Conservation (phyloP, 371 early-diverging fungal species). For the Syncephalis plumigaleata region DNA sequence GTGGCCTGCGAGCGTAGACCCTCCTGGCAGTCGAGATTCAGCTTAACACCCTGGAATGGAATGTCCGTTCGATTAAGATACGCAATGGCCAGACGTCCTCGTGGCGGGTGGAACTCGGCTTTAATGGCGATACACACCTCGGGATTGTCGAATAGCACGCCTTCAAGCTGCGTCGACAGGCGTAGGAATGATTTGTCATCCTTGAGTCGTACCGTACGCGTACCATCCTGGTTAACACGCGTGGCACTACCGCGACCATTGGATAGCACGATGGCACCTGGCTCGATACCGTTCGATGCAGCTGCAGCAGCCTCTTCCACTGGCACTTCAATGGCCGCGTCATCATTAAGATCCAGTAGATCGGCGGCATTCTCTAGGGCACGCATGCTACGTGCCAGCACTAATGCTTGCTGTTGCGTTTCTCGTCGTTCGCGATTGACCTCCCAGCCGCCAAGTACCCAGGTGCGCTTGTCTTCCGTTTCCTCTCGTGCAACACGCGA, state of each 20-base stretch:
- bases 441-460: slow-evolving; percentile 85
- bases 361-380: neutral
- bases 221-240: neutral
- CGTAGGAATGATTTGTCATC: slow-evolving; percentile 4
- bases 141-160: slow-evolving; percentile 77
- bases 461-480: slow-evolving; percentile 89
- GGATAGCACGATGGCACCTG: neutral
- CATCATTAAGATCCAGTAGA: slow-evolving; percentile 1
- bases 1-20: slow-evolving; percentile 15
- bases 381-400: slow-evolving; percentile 1
- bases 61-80: slow-evolving; percentile 65
- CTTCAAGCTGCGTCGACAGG: slow-evolving; percentile 26
- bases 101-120: slow-evolving; percentile 68
- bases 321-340: neutral
- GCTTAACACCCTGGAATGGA: slow-evolving; percentile 16
- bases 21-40: slow-evolving; percentile 14
- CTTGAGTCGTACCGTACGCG: neutral
- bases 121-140: slow-evolving; percentile 76
- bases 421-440: slow-evolving; percentile 26
- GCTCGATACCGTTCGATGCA: neutral
- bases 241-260: neutral
- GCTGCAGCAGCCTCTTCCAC: slow-evolving; percentile 4
- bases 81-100: slow-evolving; percentile 73
- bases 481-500: slow-evolving; percentile 66
- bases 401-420: slow-evolving; percentile 1